Base-by-base conservation (phyloP, 495 filamentous ascomycete genomes). In the Saxophila tyrrhenica region DNA sequence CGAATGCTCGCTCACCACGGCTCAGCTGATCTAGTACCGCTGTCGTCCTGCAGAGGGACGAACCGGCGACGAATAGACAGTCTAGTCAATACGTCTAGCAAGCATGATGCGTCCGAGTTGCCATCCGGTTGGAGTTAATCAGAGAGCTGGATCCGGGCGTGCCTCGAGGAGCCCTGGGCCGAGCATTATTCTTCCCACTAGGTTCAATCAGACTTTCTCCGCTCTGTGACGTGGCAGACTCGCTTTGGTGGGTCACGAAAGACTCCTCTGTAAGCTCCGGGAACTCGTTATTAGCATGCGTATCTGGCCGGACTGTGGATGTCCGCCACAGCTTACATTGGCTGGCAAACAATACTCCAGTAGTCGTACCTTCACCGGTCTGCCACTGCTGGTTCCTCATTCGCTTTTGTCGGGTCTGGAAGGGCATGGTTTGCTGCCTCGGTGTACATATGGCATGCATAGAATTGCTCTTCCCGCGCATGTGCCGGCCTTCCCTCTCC, bases 11-110 rank as follows among this genome's bases (percentile, higher is more conserved):
- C n/a, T 44, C 19, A 44, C n/a, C 7, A 8, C 17, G 8, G 41
- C 58, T 61, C 58, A 61, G 54, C 54, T 61, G 58, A 61, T 54
- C 58, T 35, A 22, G 32, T 56, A 47, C 57, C 52, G 57, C 47
- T 60, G 39, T 20, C 1, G 32, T 56, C 23, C 57, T 54, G 58
- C 58, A 56, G 29, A 35, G 50, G 35, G 32, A 39, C 58, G 54
- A 32, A 15, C 11, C n/a, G 23, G 49, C 48, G 50, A 20, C 54
- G 41, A 53, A 25, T 53, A 42, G 22, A 38, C 8, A 25, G 17
- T 23, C 17, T 17, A 1, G 21, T 44, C 42, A 7, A 8, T 16
- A 17, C 25, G 25, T 23, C 42, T 22, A 32, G 52, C 44, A 48
- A 44, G 29, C 56, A 44, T 54, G 56, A 19, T 46, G 19, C 41